Conservation (phyloP, 202 grass and related monocot species). For the Elaeis oleifera region DNA sequence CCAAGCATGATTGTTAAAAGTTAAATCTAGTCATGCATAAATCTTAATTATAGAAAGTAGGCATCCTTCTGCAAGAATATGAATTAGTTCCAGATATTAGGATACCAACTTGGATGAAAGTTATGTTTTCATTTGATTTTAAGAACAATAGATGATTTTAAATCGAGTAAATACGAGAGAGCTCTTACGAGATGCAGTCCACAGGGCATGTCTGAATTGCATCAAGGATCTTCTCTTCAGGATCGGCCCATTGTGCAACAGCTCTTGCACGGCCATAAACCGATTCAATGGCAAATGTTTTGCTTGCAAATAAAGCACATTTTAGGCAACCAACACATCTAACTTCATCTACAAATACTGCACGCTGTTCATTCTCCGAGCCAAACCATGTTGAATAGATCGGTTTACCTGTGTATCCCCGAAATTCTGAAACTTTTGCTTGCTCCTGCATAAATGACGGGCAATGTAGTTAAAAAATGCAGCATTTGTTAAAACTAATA, state of each 20-base stretch:
- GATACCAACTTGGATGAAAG: too few relatives aligned
- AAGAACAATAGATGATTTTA: too few relatives aligned
- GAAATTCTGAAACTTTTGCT: conserved; percentile 60
- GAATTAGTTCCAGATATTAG: too few relatives aligned
- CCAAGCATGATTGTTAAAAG: too few relatives aligned
- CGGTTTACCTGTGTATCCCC: too few relatives aligned
- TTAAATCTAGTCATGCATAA: too few relatives aligned
- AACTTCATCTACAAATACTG: conserved; percentile 89
- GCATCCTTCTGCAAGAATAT: too few relatives aligned
- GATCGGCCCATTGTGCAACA: conserved; percentile 80
- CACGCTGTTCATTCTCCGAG: conserved; percentile 41
- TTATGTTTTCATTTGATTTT: too few relatives aligned
- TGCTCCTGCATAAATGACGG: conserved; percentile 40
- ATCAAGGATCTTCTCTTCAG: conserved; percentile 67
- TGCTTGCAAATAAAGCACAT: conserved; percentile 65
- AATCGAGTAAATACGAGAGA: too few relatives aligned
- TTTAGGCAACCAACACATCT: conserved; percentile 86
- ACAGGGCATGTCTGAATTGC: conserved; percentile 63
- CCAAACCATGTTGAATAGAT: conserved; percentile 37
- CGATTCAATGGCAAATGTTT: conserved; percentile 83
- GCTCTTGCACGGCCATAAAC: conserved; percentile 73
- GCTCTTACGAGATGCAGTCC: conserved; percentile 77
- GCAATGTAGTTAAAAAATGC: too few relatives aligned
- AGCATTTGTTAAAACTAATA: too few relatives aligned
- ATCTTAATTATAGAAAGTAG: too few relatives aligned